Evolutionary conservation across 2,329 filamentous ascomycete species (phyloP).

Genomic region (Trichoderma sp.): DNA sequence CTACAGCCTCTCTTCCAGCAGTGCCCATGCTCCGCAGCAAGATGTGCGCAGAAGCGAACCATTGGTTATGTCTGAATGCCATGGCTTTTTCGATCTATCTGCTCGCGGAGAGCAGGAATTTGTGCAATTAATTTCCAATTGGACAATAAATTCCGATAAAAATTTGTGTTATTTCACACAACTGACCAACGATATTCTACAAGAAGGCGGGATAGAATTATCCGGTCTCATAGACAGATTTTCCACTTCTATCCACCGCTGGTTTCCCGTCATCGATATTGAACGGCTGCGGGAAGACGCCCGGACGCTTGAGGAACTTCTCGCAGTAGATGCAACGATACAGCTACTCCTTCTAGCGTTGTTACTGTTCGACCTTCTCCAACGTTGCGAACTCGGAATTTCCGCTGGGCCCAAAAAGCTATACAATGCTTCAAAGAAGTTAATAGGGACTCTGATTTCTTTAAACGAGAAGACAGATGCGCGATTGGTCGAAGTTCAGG

Average conservation of each 20-base stretch:
- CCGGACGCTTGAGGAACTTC: background rate
- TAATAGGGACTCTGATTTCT: background rate
- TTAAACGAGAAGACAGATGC: background rate
- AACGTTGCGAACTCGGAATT: background rate
- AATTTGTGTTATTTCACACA: background rate
- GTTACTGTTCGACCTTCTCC: background rate
- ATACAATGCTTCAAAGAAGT: background rate
- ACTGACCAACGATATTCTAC: background rate
- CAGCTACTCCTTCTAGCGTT: background rate
- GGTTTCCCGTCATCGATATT: background rate
- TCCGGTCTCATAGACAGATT: background rate
- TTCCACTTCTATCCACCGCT: background rate
- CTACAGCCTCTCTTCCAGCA: background rate
- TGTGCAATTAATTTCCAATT: background rate
- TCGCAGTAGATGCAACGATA: background rate
- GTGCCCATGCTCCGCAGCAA: background rate
- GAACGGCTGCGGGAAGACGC: background rate
- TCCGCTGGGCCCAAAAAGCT: background rate
- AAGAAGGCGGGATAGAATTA: background rate
- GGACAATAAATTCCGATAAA: background rate
- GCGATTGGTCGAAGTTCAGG: background rate
- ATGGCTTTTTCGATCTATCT: background rate
- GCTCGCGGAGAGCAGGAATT: background rate
- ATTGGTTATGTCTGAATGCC: background rate
- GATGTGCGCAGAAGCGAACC: background rate